Evolutionary conservation across 176 grass and related monocot species (phyloP).

Genomic region (Puya raimondii): DNA sequence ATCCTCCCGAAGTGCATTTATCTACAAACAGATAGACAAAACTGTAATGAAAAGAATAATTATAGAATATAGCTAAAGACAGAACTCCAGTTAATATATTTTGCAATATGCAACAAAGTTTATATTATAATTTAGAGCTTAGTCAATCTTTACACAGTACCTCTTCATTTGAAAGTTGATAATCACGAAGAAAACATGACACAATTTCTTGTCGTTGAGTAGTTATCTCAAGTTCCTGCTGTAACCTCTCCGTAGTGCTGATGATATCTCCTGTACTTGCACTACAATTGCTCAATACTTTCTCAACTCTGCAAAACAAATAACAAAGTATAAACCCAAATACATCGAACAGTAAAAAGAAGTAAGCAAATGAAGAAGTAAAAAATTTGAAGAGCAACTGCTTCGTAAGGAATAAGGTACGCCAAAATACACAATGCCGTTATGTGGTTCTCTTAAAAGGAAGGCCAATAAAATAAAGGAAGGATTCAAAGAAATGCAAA

Average conservation of each 20-base stretch:
- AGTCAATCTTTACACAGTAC: slow-evolving; percentile 16
- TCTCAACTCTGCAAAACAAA: slow-evolving; percentile 58
- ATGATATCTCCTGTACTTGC: slow-evolving; percentile 93
- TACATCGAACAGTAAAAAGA: slow-evolving; percentile 2
- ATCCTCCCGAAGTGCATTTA: slow-evolving; percentile 80
- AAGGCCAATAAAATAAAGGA: too few relatives aligned
- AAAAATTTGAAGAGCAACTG: neutral
- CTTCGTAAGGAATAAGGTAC: too few relatives aligned
- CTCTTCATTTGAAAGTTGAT: slow-evolving; percentile 96
- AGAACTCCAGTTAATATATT: neutral
- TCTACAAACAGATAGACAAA: slow-evolving; percentile 37
- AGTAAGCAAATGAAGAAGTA: neutral
- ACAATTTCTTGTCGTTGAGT: slow-evolving; percentile 93
- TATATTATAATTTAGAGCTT: neutral
- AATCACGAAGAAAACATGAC: slow-evolving; percentile 92
- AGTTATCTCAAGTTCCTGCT: slow-evolving; percentile 92
- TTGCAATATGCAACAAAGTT: neutral
- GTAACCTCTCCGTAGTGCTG: slow-evolving; percentile 90
- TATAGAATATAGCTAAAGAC: neutral
- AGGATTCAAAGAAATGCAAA: neutral
- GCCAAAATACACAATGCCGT: too few relatives aligned
- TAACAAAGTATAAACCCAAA: slow-evolving; percentile 13
- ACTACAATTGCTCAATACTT: slow-evolving; percentile 76
- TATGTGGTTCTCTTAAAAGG: too few relatives aligned
- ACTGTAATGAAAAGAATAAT: slow-evolving; percentile 4